Conservation (phyloP, 345 rosid species). For the Gossypium mustelinum region DNA sequence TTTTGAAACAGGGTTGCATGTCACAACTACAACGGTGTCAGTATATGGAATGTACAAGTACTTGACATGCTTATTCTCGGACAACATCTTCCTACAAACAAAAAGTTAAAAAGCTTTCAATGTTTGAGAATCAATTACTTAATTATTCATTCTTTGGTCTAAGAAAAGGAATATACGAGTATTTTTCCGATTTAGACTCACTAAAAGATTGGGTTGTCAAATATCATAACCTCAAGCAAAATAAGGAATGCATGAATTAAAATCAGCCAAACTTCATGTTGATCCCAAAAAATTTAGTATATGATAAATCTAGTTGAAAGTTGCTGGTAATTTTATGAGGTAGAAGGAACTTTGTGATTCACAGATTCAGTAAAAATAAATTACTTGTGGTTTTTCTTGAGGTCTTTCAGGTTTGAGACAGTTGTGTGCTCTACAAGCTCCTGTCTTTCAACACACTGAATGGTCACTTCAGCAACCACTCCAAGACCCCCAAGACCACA, state of each 20-base stretch:
- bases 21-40: conserved; percentile 82
- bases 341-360: not conserved
- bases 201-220: not conserved
- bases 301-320: conserved; percentile 11
- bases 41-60: conserved; percentile 84
- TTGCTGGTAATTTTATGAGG: not conserved
- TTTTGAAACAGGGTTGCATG: conserved; percentile 85
- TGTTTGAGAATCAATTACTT: conserved; percentile 6
- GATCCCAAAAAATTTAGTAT: not conserved
- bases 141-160: not conserved
- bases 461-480: conserved; percentile 94
- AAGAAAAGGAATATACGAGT: not conserved
- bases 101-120: conserved; percentile 2
- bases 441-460: conserved; percentile 89
- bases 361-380: not conserved
- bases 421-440: conserved; percentile 91
- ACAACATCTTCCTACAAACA: conserved; percentile 64
- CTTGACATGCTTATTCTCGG: conserved; percentile 92
- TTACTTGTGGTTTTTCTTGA: conserved; percentile 94
- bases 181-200: conserved; percentile 9
- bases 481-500: conserved; percentile 96
- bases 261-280: not conserved
- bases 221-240: not conserved
- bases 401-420: conserved; percentile 62
- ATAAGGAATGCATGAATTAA: not conserved